A percentile compares a stretch with the other conserved stretches of the same genome.
phyloP scores from a whole-genome alignment of 768 basidiomycete species.

The Chalciporus piperatus region DNA sequence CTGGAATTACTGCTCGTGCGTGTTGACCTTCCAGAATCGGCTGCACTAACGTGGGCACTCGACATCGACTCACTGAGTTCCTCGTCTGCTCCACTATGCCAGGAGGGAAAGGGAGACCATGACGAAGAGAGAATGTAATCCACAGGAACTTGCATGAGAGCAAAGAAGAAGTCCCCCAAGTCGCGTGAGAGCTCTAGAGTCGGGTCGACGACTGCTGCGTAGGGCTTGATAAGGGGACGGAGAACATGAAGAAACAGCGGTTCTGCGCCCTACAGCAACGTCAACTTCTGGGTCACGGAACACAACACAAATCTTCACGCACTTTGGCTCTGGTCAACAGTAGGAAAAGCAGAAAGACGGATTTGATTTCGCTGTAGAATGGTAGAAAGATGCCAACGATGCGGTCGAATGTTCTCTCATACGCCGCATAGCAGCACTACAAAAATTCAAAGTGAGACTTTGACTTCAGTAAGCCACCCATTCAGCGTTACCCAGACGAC shows the following conservation, averaged over 20 bases:
- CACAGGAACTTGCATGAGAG: slow-evolving; percentile 40
- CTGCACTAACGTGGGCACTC: not conserved
- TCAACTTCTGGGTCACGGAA: slow-evolving; percentile 9
- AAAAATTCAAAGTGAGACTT: slow-evolving; percentile 14
- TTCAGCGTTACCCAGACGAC: slow-evolving; percentile 68
- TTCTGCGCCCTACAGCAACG: slow-evolving; percentile 66
- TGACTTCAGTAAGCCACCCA: slow-evolving; percentile 4
- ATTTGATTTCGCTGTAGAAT: slow-evolving; percentile 83
- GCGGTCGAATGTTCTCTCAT: slow-evolving; percentile 65
- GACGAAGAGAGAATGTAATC: slow-evolving; percentile 34
- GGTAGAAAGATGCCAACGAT: slow-evolving; percentile 71
- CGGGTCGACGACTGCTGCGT: slow-evolving; percentile 63
- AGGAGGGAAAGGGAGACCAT: slow-evolving; percentile 23
- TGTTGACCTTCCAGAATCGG: slow-evolving; percentile 2
- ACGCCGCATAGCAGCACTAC: slow-evolving; percentile 65
- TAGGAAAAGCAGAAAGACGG: slow-evolving; percentile 67
- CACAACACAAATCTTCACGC: slow-evolving; percentile 23
- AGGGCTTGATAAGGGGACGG: slow-evolving; percentile 76
- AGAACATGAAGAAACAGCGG: slow-evolving; percentile 80
- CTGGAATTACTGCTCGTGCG: slow-evolving; percentile 7
- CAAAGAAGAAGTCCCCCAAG: slow-evolving; percentile 59
- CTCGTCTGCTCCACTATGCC: slow-evolving; percentile 14
- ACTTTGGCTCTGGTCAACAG: slow-evolving; percentile 75
- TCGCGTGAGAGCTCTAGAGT: slow-evolving; percentile 58
- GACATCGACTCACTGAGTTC: slow-evolving; percentile 4